Conservation (phyloP, 768 basidiomycete genomes). For the Mycena metata region DNA sequence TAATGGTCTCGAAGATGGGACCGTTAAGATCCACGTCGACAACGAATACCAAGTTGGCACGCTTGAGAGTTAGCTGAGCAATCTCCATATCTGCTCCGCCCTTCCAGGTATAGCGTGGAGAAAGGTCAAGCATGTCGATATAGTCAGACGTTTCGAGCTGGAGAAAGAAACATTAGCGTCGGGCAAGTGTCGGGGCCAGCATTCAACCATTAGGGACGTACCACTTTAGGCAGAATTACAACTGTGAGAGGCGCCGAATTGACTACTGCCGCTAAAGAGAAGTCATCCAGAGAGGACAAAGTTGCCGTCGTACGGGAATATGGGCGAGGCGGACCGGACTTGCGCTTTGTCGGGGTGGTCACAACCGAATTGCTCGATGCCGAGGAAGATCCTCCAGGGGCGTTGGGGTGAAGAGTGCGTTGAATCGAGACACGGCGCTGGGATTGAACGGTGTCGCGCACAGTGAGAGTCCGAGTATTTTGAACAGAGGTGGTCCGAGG, state of each 20-base stretch:
- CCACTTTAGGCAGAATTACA: constrained; percentile 1
- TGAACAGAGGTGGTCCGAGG: background rate
- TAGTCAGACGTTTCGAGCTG: background rate
- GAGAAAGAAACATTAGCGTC: too few relatives aligned
- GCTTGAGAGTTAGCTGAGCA: background rate
- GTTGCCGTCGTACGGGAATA: background rate
- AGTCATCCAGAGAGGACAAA: background rate
- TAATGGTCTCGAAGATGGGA: background rate
- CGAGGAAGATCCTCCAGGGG: background rate
- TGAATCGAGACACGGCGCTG: background rate
- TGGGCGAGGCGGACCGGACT: background rate
- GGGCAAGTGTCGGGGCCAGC: too few relatives aligned
- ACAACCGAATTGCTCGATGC: background rate
- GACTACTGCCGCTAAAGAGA: background rate
- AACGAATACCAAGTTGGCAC: background rate
- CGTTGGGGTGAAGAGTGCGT: background rate
- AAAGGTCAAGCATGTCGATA: constrained; percentile 6
- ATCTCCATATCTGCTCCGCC: background rate
- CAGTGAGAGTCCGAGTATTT: background rate
- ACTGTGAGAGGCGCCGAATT: background rate
- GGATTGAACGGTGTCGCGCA: background rate
- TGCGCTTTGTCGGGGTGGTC: background rate
- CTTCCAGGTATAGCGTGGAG: constrained; percentile 1
- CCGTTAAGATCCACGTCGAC: background rate
- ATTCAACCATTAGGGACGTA: too few relatives aligned